Evolutionary conservation across 2,329 filamentous ascomycete species (phyloP).

Genomic region (Aureobasidium namibiae): DNA sequence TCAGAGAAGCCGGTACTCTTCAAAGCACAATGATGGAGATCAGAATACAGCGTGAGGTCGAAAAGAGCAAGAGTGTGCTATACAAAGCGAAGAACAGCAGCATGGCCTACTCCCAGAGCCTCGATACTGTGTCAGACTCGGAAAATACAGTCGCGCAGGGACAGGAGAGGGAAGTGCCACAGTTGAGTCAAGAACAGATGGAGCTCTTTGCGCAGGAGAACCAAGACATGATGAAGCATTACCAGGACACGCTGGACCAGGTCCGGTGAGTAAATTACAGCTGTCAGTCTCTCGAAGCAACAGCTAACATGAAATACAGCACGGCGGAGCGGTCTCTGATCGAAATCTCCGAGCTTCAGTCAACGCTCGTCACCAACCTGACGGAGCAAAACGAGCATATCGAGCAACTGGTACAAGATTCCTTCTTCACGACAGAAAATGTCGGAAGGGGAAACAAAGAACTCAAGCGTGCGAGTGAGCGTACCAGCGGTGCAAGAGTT

Average conservation of each 20-base stretch:
- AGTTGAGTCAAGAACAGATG: conserved; percentile 59
- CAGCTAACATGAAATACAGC: conserved; percentile 39
- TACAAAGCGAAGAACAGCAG: conserved; percentile 51
- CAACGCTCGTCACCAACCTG: conserved; percentile 77
- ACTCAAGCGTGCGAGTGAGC: conserved; percentile 67
- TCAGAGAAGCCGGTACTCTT: conserved; percentile 68
- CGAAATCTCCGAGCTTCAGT: conserved; percentile 89
- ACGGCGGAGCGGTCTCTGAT: conserved; percentile 82
- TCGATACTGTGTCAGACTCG: background rate
- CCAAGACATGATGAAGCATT: conserved; percentile 84
- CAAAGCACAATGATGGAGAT: conserved; percentile 93
- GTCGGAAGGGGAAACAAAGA: conserved; percentile 85
- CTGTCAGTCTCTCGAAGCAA: background rate
- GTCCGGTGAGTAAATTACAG: conserved; percentile 59
- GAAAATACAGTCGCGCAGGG: background rate
- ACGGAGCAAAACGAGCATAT: conserved; percentile 82
- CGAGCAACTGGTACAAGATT: conserved; percentile 78
- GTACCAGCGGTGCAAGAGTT: conserved; percentile 41
- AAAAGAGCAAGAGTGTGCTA: conserved; percentile 80
- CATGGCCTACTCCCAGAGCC: background rate
- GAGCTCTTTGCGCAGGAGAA: conserved; percentile 94
- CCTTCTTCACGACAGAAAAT: conserved; percentile 73
- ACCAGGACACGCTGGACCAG: conserved; percentile 89
- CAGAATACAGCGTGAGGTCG: conserved; percentile 71
- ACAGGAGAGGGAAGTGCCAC: conserved; percentile 1